A percentile compares a stretch with the other conserved stretches of the same genome.
phyloP scores from a whole-genome alignment of 352 stramenopile species.

The Globisporangium alternatum region DNA sequence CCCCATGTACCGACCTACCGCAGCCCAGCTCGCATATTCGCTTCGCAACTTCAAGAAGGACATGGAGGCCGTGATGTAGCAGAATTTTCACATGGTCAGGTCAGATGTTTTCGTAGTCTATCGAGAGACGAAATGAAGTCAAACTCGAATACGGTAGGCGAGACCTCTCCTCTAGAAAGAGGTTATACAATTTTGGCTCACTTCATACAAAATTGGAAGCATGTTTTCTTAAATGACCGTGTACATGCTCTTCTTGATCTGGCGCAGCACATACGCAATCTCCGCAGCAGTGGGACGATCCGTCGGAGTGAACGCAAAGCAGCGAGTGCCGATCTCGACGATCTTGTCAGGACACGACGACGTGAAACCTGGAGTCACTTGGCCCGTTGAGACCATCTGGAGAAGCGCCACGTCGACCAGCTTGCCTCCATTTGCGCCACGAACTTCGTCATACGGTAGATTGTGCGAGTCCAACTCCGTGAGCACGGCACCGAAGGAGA shows the following conservation, averaged over 20 bases:
- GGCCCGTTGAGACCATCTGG: constrained; percentile 33
- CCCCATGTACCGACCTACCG: too few species aligned
- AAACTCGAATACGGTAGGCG: too few species aligned
- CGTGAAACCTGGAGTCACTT: constrained; percentile 31
- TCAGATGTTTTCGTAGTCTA: too few species aligned
- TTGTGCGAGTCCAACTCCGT: constrained; percentile 54
- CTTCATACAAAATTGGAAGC: too few species aligned
- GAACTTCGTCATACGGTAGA: constrained; percentile 45
- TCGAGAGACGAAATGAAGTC: too few species aligned
- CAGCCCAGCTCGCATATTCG: too few species aligned
- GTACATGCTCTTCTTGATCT: constrained; percentile 19
- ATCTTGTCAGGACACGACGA: constrained; percentile 36
- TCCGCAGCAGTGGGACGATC: constrained; percentile 39
- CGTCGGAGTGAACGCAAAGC: constrained; percentile 27
- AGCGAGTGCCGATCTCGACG: constrained; percentile 17
- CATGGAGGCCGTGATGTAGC: too few species aligned
- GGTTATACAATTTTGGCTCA: too few species aligned
- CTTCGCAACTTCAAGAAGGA: too few species aligned
- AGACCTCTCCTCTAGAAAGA: too few species aligned
- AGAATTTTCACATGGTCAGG: too few species aligned
- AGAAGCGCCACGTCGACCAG: constrained; percentile 48
- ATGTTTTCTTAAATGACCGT: too few species aligned
- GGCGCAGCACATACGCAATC: constrained; percentile 39
- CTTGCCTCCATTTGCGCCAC: constrained; percentile 26
- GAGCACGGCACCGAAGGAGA: constrained; percentile 55